Evolutionary conservation across 208 protist genomes (phyloP).

Genomic region (Wallacemonas collosoma): DNA sequence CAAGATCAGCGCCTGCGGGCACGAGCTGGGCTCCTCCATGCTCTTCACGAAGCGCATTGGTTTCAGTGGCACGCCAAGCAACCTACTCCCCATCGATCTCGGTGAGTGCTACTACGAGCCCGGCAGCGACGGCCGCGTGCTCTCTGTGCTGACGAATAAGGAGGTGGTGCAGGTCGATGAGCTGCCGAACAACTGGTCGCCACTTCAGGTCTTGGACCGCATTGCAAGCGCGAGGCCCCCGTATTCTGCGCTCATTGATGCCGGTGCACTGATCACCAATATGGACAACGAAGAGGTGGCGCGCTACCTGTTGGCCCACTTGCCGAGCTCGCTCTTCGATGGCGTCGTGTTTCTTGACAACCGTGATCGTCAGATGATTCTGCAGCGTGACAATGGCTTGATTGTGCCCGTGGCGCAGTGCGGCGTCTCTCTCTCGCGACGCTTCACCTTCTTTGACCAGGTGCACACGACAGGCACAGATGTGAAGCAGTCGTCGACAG

Average conservation of each 20-base stretch:
- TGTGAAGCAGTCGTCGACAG: constrained; percentile 92
- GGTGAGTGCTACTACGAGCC: constrained; percentile 95
- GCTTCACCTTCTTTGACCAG: constrained; percentile 95
- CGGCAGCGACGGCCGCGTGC: constrained; percentile 92
- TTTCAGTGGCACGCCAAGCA: constrained; percentile 95
- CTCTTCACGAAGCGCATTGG: constrained; percentile 93
- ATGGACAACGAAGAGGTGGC: constrained; percentile 94
- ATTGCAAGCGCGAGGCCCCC: constrained; percentile 82
- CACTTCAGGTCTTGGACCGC: constrained; percentile 84
- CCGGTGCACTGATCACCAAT: constrained; percentile 96
- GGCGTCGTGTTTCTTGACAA: constrained; percentile 96
- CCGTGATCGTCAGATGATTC: constrained; percentile 92
- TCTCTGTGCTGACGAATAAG: constrained; percentile 90
- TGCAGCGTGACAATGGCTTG: constrained; percentile 84
- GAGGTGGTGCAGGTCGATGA: constrained; percentile 63
- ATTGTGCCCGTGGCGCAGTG: constrained; percentile 90
- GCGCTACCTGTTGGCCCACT: constrained; percentile 76
- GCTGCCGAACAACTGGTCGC: constrained; percentile 86
- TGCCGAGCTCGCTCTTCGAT: constrained; percentile 78
- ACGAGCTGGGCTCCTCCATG: constrained; percentile 94
- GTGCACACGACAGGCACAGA: constrained; percentile 97
- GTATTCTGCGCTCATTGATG: constrained; percentile 95
- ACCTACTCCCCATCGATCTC: constrained; percentile 93
- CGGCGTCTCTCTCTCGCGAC: constrained; percentile 85
- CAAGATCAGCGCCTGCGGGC: constrained; percentile 95